Evolutionary conservation across 305 asterid genomes (phyloP).

Genomic region (Rubia occidens): DNA sequence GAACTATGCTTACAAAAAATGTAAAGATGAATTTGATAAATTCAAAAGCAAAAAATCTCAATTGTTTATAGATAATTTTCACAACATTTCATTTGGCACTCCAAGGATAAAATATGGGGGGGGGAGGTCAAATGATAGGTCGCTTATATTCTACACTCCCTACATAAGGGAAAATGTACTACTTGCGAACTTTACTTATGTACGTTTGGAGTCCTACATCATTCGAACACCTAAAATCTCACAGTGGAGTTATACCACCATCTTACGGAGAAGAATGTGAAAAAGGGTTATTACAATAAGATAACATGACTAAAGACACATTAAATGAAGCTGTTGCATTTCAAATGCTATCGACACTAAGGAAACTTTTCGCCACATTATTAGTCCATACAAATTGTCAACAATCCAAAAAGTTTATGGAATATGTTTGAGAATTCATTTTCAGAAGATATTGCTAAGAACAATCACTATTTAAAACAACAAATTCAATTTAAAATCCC

Average conservation of each 20-base stretch:
- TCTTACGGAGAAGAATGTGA: slow-evolving; percentile 2
- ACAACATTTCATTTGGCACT: not conserved
- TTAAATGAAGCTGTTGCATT: not conserved
- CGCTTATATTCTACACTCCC: not conserved
- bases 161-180: not conserved
- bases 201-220: slow-evolving; percentile 3
- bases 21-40: not conserved
- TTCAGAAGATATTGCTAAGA: not conserved
- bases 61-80: not conserved
- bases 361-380: not conserved
- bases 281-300: not conserved
- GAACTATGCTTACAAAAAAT: not conserved
- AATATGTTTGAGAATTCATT: not conserved
- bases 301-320: not conserved
- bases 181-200: not conserved
- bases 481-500: not conserved
- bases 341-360: not conserved
- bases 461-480: not conserved
- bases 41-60: not conserved
- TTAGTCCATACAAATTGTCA: not conserved
- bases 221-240: not conserved
- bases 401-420: not conserved
- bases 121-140: not conserved
- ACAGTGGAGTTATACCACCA: not conserved
- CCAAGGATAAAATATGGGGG: not conserved